A percentile compares a stretch with the other conserved stretches of the same genome.
Conservation (phyloP, 495 filamentous ascomycete species). For the Xylaria nigripes region DNA sequence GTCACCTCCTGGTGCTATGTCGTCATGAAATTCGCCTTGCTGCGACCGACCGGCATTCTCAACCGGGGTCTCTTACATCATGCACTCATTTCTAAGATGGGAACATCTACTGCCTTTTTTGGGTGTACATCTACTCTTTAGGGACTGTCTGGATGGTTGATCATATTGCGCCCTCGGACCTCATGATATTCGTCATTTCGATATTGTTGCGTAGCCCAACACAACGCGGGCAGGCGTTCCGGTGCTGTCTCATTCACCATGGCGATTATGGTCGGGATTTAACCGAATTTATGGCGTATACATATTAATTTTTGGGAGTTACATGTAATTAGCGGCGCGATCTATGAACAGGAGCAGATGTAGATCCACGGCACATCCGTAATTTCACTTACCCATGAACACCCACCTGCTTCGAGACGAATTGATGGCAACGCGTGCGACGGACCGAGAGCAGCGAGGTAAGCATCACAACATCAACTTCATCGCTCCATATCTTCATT, state of each 20-base stretch:
- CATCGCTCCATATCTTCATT: no score
- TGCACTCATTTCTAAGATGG: constrained; percentile 12
- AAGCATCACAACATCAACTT: no score
- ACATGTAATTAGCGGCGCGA: no score
- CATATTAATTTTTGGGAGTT: background rate
- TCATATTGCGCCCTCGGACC: background rate
- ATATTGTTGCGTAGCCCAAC: background rate
- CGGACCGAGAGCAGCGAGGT: no score
- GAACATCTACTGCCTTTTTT: constrained; percentile 6
- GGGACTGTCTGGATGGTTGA: background rate
- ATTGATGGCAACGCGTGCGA: background rate
- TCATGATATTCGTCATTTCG: background rate
- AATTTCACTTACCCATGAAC: background rate
- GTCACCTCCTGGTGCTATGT: background rate
- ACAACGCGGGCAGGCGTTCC: background rate
- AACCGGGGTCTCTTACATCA: background rate
- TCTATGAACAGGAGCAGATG: no score
- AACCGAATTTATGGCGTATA: background rate
- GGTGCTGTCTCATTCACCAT: background rate
- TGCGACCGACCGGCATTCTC: background rate
- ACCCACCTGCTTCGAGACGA: background rate
- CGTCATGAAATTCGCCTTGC: background rate
- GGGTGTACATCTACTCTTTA: background rate
- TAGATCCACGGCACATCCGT: background rate
- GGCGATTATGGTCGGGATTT: background rate